Base-by-base conservation (phyloP, 495 filamentous ascomycete species). In the Podospora australis region DNA sequence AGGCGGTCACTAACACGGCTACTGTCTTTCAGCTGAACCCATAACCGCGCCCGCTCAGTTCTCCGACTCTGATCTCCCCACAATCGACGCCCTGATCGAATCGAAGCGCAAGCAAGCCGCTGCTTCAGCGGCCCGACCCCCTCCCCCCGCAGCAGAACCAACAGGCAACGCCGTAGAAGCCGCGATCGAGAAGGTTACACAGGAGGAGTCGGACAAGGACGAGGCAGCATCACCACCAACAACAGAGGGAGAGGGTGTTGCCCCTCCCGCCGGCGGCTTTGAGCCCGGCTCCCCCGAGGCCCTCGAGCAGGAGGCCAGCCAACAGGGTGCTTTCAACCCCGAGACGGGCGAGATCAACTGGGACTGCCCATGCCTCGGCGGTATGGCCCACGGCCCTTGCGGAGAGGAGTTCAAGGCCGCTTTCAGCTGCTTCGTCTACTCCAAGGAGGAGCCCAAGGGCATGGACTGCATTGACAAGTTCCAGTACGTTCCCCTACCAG, bases 331-430 rank as follows among this genome's bases (percentile, higher is more conserved):
- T 0, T 98, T 96, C 71, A 91, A 98, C 67, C 88, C 88, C 10
- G 94, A 97, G 75, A 98, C 92, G 7, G 92, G 92, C 54, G 92
- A 97, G 78, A 98, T 98, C 70, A 97, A 98, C 75, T 98, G 94
- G 94, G 92, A 96, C 63, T 98, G 92, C 68, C 92, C 94, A 16
- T 98, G 92, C 63, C 72, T 98, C 20, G 92, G 92, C 40, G 92
- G 92, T 22, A 98, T 98, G 92, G 92, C 92, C 7, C 75, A 96
- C 68, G 92, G 92, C 0, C 94, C 94, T 28, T 98, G 91, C 65
- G 92, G 94, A 24, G 88, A 91, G 67, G 79, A 96, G 59, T 98
- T 98, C 77, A 86, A 80, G 70, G 82, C 79, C 4, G 92, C 92
- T 0, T 98, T 98, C 59, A 94, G 88, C 79, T 98, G 92, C 74